Conservation (phyloP, 352 stramenopile species). For the Peronospora destructor region DNA sequence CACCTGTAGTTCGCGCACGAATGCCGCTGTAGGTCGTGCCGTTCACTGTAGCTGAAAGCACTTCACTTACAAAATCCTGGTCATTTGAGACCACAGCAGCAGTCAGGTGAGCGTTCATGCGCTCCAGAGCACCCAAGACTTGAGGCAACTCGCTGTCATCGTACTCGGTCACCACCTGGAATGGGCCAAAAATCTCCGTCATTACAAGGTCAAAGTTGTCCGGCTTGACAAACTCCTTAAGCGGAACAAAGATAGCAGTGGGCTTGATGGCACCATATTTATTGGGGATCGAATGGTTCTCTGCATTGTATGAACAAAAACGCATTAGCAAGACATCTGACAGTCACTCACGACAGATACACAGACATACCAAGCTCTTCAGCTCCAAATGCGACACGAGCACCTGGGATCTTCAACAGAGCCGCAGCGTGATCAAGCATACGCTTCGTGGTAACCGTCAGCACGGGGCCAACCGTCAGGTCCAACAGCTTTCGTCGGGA, state of each 20-base stretch:
- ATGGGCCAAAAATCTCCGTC: conserved; percentile 98
- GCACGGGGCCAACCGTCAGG: conserved; percentile 93
- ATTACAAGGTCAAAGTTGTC: conserved; percentile 92
- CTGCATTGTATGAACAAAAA: conserved; percentile 23
- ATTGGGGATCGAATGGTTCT: conserved; percentile 92
- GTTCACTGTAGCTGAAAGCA: conserved; percentile 97
- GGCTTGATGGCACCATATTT: conserved; percentile 95
- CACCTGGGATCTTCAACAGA: conserved; percentile 90
- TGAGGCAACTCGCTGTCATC: conserved; percentile 88
- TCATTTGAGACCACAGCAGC: conserved; percentile 97
- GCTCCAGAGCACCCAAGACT: conserved; percentile 91
- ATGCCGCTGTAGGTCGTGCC: conserved; percentile 97
- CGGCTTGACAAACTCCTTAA: conserved; percentile 92
- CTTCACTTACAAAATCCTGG: conserved; percentile 88
- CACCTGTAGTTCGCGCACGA: conserved; percentile 92
- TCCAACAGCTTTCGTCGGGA: conserved; percentile 88
- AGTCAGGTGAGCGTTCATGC: conserved; percentile 96
- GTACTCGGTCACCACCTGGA: conserved; percentile 94
- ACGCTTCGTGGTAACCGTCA: conserved; percentile 94
- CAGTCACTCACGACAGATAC: neutral
- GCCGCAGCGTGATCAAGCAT: conserved; percentile 91
- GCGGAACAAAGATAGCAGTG: conserved; percentile 95
- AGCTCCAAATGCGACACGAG: conserved; percentile 92
- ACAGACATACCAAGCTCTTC: conserved; percentile 66
- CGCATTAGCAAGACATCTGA: conserved; percentile 5